phyloP scores from a whole-genome alignment of 169 alveolate species.

The Plasmodium gonderi region DNA sequence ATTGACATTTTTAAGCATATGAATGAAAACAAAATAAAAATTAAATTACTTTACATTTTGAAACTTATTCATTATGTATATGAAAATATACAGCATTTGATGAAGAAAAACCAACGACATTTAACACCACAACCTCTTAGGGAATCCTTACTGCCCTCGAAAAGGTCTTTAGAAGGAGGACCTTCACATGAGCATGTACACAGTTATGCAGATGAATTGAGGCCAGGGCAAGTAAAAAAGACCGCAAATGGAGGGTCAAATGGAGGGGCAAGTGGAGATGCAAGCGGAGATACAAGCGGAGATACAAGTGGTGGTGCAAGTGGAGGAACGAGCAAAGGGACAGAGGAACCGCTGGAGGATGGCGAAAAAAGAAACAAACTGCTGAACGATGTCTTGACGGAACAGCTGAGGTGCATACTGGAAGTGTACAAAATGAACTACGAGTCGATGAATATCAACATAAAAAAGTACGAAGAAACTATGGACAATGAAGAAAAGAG shows the following conservation, averaged over 20 bases:
- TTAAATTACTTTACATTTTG: constrained; percentile 46
- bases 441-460: constrained; percentile 66
- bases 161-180: too few relatives aligned
- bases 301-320: too few relatives aligned
- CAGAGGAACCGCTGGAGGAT: neutral
- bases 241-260: too few relatives aligned
- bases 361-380: neutral
- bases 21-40: constrained; percentile 50
- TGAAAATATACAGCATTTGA: constrained; percentile 43
- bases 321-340: neutral
- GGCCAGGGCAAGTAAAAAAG: too few relatives aligned
- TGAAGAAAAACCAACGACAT: neutral
- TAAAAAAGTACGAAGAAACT: constrained; percentile 52
- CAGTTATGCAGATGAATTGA: too few relatives aligned
- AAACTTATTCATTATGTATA: constrained; percentile 63
- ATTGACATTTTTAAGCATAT: constrained; percentile 61
- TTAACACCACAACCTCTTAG: too few relatives aligned
- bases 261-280: too few relatives aligned
- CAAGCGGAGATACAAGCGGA: too few relatives aligned
- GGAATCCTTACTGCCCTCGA: too few relatives aligned
- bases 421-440: constrained; percentile 54
- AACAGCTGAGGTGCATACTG: constrained; percentile 31
- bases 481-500: constrained; percentile 51
- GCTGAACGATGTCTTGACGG: constrained; percentile 31
- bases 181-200: too few relatives aligned